Evolutionary conservation across 352 stramenopile species (phyloP), one percentile per base, ranked within the genome.

Genomic region (Peronospora tabacina): DNA sequence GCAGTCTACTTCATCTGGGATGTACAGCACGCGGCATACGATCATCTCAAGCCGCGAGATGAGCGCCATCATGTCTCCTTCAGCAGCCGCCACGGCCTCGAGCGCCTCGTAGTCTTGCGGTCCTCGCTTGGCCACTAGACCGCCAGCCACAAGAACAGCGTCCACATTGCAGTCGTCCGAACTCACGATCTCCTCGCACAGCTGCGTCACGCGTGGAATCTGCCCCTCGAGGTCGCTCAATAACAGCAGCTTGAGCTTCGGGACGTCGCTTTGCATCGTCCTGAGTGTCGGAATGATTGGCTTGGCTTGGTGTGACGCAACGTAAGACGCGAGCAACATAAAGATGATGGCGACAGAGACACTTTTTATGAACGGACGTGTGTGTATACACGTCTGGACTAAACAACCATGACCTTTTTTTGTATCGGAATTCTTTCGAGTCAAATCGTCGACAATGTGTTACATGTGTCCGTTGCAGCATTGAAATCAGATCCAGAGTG

Each of bases 31-130:
- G 19, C 81, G 81, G 36, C 83, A 92, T 15, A 91, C 79, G 43
- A 94, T 87, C 64, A 82, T 89, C 51, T 94, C 83, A 30, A 94
- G 75, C 20, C 83, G 72, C 13, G 83, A 90, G 41, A 94, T 82
- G 39, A 92, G 63, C 57, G 83, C 79, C 75, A 88, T 92, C 81
- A 92, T 91, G 62, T 94, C 83, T 55, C 83, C 83, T 68, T 94
- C 82, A 17, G 80, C 82, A 3, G 78, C 76, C 3, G 78, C 79
- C 20, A 85, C 66, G 8, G 49, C 59, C 61, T 90, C 80, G 8
- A 79, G 63, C 33, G 61, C 55, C 9, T 75, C 65, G 55, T 87
- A 90, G 24, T 54, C 68, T 39, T 63, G 63, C 19, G 70, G 58
- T n/a, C 49, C 61, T 22, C 67, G 64, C 34, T 58, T 66, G 20